Base-by-base conservation (phyloP, 495 filamentous ascomycete species). In the Jackrogersella minutella region DNA sequence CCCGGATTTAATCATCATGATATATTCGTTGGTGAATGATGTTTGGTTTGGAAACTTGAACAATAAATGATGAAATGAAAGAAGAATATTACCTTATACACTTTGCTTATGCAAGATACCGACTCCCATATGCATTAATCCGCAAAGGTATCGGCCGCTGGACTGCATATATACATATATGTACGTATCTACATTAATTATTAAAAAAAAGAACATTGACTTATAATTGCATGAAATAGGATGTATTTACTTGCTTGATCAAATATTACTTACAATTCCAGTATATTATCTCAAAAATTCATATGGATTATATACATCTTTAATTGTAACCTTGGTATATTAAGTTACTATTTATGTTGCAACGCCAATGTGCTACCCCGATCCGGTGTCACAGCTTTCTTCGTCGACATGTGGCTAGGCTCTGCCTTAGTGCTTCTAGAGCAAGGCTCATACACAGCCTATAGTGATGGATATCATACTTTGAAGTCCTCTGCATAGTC, bases 401-500 rank as follows among this genome's bases (percentile, higher is more conserved):
- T 7, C 39, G 21, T 44, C 24, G 34, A 47, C 58, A 53, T 39
- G n/a, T 56, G 49, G 46, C 46, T 47, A 47, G 41, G 40, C 60
- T 68, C 19, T n/a, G n/a, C n/a, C n/a, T n/a, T n/a, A n/a, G n/a
- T n/a, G 26, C 36, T 22, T 47, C 40, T 7, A 57, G 26, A 39
- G 36, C 55, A 55, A 60, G 60, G 66, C 66, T 61, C 60, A 64
- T 44, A 50, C 50, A 24, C 22, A 46, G 26, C 33, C 31, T 39
- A 53, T 62, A 62, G n/a, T n/a, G n/a, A 4, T 49, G 10, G 28
- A 49, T 22, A 47, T 6, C 21, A 47, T 33, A 30, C 46, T 58
- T 68, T 55, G 49, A 44, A 33, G n/a, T 59, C 21, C 41, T 59
- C 37, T 59, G 55, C 66, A 64, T 59, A 24, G 13, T 51, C 34